These are phyloP conservation scores for Globisporangium cederbergense DNA, from an alignment of 352 stramenopile genomes.

Conservation along the genomic window DNA sequence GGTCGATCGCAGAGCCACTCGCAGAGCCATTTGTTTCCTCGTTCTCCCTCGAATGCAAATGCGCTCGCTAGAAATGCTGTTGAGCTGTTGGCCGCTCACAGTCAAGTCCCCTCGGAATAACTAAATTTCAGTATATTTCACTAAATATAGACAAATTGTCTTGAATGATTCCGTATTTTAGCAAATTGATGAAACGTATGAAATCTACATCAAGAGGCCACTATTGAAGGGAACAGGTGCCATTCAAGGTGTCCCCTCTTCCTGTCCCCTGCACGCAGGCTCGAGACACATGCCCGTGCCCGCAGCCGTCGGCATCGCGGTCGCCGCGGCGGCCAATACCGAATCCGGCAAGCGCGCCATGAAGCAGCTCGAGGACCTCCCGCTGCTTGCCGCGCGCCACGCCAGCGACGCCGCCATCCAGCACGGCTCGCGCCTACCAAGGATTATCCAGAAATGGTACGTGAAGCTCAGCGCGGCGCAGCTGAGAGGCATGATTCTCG, in stretches of 20 bases:
- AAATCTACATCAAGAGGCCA: too few relatives aligned
- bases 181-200: too few relatives aligned
- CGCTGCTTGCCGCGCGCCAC: constrained; percentile 31
- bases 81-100: not conserved
- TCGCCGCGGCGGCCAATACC: constrained; percentile 5
- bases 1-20: constrained; percentile 34
- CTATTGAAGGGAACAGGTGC: too few relatives aligned
- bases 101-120: not conserved
- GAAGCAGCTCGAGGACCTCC: constrained; percentile 38
- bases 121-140: constrained; percentile 2
- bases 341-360: constrained; percentile 30
- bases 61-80: not conserved
- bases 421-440: not conserved
- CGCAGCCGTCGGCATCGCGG: constrained; percentile 9
- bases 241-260: too few relatives aligned
- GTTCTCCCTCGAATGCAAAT: constrained; percentile 5
- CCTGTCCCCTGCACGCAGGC: too few relatives aligned
- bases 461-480: constrained; percentile 8
- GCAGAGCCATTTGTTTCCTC: constrained; percentile 32
- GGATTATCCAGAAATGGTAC: constrained; percentile 11
- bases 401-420: constrained; percentile 10
- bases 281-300: constrained; percentile 5
- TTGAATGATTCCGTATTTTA: not conserved
- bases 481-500: constrained; percentile 33
- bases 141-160: not conserved